These are phyloP conservation scores for Aureobasidium sp. DNA, from an alignment of 2,329 filamentous ascomycete species.

Conservation along the genomic window DNA sequence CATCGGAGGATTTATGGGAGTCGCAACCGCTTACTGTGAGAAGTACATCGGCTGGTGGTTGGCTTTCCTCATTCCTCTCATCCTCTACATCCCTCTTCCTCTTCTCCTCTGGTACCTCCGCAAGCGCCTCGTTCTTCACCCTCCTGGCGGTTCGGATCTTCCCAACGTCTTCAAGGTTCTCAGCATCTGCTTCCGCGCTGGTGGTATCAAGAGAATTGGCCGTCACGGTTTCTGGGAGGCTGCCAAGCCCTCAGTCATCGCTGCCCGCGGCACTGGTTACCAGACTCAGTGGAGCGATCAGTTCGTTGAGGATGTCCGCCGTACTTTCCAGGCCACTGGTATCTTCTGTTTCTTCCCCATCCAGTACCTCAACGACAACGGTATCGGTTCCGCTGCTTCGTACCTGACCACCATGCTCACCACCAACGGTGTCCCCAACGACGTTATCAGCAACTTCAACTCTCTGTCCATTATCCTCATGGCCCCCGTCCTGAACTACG, in stretches of 20 bases:
- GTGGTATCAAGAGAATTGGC: slow-evolving; percentile 27
- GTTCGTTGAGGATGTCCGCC: slow-evolving; percentile 77
- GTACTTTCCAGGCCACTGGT: slow-evolving; percentile 69
- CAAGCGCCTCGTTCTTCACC: slow-evolving; percentile 30
- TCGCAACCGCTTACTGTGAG: slow-evolving; percentile 75
- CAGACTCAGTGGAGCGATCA: slow-evolving; percentile 65
- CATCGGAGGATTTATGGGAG: slow-evolving; percentile 71
- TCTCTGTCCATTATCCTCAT: slow-evolving; percentile 49
- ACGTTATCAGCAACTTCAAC: slow-evolving; percentile 53
- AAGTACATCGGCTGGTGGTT: slow-evolving; percentile 68
- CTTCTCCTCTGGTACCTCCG: slow-evolving; percentile 31
- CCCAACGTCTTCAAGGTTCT: slow-evolving; percentile 30
- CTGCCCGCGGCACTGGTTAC: slow-evolving; percentile 27
- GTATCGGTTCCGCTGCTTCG: slow-evolving; percentile 29
- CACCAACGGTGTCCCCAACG: slow-evolving; percentile 47
- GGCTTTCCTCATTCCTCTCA: slow-evolving; percentile 67
- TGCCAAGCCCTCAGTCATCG: slow-evolving; percentile 32
- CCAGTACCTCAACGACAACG: slow-evolving; percentile 43
- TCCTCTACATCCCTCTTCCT: slow-evolving; percentile 63
- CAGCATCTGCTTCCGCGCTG: slow-evolving; percentile 25
- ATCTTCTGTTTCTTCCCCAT: slow-evolving; percentile 64
- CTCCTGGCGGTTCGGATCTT: slow-evolving; percentile 30
- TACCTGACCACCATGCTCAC: slow-evolving; percentile 32
- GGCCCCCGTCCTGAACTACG: slow-evolving; percentile 47
- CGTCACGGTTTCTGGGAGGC: slow-evolving; percentile 29